Evolutionary conservation across 768 basidiomycete species (phyloP), one percentile per base, ranked within the genome.

Genomic region (Pleurotus djamor): DNA sequence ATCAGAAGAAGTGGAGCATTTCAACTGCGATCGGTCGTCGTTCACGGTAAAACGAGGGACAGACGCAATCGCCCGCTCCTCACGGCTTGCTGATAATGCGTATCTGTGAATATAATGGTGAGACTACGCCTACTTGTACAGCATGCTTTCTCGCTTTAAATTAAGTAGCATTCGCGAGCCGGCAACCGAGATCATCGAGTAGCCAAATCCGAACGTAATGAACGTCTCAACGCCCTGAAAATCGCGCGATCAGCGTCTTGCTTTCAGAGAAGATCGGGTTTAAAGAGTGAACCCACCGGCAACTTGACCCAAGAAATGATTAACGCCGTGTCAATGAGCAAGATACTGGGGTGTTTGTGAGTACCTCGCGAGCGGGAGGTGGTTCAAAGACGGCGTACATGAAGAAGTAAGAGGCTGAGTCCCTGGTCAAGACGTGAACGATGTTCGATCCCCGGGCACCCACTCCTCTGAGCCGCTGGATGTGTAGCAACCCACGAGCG

Each of bases 161-260:
- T 55, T 55, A 28, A 55, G n/a, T 38, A 55, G 8, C 52, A 55
- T 55, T 37, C 52, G 35, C 8, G 52, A 38, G 6, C 14, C 52
- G 17, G 37, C 10, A 4, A 41, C 38, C n/a, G 52, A 55, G 7
- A 55, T 32, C 13, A 55, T 41, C 13, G n/a, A 14, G n/a, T 21
- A 16, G 9, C 36, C 52, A 28, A 17, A 55, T 37, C 52, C 52
- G 14, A 41, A 38, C 9, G 52, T 55, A n/a, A 55, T 55, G 36
- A 55, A 41, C 3, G 38, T 16, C 38, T 38, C 35, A 13, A 55
- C 52, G 5, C 52, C 52, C 52, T 55, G n/a, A 14, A 41, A n/a
- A n/a, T 17, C 37, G 10, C 10, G 7, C 21, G 13, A 41, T 36
- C 32, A n/a, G n/a, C n/a, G n/a, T n/a, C n/a, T n/a, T n/a, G n/a